A percentile compares a stretch with the other conserved stretches of the same genome.
Conservation (phyloP, 2,329 filamentous ascomycete species). For the Pseudogymnoascus sp. region DNA sequence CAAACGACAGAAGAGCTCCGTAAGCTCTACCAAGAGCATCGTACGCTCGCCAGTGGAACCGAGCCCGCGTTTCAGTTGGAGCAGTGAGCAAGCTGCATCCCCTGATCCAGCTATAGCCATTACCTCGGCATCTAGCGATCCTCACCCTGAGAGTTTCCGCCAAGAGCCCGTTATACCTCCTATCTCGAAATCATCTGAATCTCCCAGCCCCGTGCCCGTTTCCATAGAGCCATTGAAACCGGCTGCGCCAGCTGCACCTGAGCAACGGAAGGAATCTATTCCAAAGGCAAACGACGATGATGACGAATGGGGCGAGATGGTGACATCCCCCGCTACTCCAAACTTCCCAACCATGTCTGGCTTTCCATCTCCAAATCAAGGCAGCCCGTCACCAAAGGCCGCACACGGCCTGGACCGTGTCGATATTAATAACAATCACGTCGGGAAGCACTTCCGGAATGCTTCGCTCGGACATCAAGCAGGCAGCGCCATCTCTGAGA, state of each 20-base stretch:
- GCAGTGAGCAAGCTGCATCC: not conserved
- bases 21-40: not conserved
- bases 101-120: not conserved
- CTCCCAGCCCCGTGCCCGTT: not conserved
- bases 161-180: not conserved
- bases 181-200: not conserved
- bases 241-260: not conserved
- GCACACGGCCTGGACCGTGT: not conserved
- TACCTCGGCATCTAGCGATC: not conserved
- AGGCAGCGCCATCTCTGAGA: not conserved
- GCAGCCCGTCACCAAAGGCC: not conserved
- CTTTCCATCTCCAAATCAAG: not conserved
- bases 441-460: not conserved
- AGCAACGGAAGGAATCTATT: not conserved
- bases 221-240: not conserved
- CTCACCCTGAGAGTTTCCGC: not conserved
- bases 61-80: not conserved
- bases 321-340: conserved; percentile 27
- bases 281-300: conserved; percentile 22
- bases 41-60: not conserved
- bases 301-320: conserved; percentile 34
- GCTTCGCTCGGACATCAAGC: not conserved
- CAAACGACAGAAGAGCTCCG: not conserved
- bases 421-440: not conserved
- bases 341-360: conserved; percentile 12